These are phyloP conservation scores for Tricholoma terreum DNA, from an alignment of 768 basidiomycete species.

Conservation along the genomic window DNA sequence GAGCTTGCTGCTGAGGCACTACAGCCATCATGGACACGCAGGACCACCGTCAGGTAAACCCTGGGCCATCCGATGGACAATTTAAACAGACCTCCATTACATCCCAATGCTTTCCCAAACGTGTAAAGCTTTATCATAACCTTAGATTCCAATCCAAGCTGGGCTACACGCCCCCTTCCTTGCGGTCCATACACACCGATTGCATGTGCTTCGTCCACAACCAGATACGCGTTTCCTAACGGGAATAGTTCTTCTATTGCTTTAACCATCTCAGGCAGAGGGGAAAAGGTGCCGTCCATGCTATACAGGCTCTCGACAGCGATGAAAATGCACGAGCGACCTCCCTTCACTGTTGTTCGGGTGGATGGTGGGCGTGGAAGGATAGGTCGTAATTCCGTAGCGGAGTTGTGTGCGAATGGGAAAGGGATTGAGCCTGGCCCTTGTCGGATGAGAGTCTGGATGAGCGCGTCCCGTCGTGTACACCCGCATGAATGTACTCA, in stretches of 20 bases:
- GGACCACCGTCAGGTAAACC: not conserved
- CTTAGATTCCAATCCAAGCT: slow-evolving; percentile 65
- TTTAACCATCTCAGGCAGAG: slow-evolving; percentile 63
- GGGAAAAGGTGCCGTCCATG: slow-evolving; percentile 94
- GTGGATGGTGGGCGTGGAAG: slow-evolving; percentile 40
- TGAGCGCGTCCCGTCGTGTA: slow-evolving; percentile 85
- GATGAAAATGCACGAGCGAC: slow-evolving; percentile 60
- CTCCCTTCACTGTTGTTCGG: slow-evolving; percentile 33
- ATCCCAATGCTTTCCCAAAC: slow-evolving; percentile 89
- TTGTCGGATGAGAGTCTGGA: slow-evolving; percentile 34
- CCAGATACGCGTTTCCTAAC: slow-evolving; percentile 59
- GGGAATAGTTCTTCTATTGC: slow-evolving; percentile 61
- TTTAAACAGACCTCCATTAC: slow-evolving; percentile 68
- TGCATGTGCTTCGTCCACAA: slow-evolving; percentile 93
- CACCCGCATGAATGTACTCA: slow-evolving; percentile 86
- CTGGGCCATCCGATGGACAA: not conserved
- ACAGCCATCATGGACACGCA: slow-evolving; percentile 50
- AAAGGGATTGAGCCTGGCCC: slow-evolving; percentile 29
- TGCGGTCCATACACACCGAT: slow-evolving; percentile 84
- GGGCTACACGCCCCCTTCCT: slow-evolving; percentile 71
- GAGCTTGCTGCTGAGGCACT: slow-evolving; percentile 63
- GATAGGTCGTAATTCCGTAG: slow-evolving; percentile 43
- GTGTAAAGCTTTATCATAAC: slow-evolving; percentile 83
- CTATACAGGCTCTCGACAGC: slow-evolving; percentile 89
- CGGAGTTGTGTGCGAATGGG: slow-evolving; percentile 73